Conservation (phyloP, 2,329 filamentous ascomycete genomes). For the Aspergillus luchuensis region DNA sequence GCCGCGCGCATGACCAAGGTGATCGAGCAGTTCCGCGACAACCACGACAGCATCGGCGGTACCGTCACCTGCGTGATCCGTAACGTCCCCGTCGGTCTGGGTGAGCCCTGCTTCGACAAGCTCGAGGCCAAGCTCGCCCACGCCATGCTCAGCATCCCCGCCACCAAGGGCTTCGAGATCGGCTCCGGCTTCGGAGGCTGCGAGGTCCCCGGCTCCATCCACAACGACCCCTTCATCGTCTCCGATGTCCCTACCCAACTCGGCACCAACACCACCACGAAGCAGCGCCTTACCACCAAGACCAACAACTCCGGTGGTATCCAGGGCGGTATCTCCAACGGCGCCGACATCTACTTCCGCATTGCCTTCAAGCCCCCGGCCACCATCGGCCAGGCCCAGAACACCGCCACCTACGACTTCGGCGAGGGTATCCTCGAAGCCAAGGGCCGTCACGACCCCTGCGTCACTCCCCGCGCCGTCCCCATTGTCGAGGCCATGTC, state of each 20-base stretch:
- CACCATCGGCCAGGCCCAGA: conserved; percentile 87
- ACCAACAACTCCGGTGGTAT: conserved; percentile 96
- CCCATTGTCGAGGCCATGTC: conserved; percentile 80
- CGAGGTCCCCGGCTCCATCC: conserved; percentile 80
- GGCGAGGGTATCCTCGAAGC: conserved; percentile 77
- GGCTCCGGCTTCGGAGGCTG: conserved; percentile 89
- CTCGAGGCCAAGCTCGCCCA: conserved; percentile 88
- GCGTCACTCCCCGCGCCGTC: conserved; percentile 84
- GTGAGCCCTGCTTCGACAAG: conserved; percentile 95
- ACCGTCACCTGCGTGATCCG: conserved; percentile 93
- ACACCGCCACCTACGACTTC: conserved; percentile 77
- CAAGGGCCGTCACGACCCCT: conserved; percentile 93
- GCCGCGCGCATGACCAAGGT: conserved; percentile 73
- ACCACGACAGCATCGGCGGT: conserved; percentile 86
- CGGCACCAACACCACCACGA: conserved; percentile 20
- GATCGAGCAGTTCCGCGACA: conserved; percentile 77
- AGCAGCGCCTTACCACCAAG: conserved; percentile 72
- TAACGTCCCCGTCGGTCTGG: conserved; percentile 80
- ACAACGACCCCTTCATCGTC: conserved; percentile 85
- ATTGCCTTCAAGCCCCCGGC: conserved; percentile 94
- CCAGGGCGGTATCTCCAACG: conserved; percentile 94
- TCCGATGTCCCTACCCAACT: conserved; percentile 36
- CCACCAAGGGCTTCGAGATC: conserved; percentile 93
- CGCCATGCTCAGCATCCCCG: conserved; percentile 92
- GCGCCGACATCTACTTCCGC: conserved; percentile 89